phyloP scores from a whole-genome alignment of 306 rosid genomes.

The Betula pendula region DNA sequence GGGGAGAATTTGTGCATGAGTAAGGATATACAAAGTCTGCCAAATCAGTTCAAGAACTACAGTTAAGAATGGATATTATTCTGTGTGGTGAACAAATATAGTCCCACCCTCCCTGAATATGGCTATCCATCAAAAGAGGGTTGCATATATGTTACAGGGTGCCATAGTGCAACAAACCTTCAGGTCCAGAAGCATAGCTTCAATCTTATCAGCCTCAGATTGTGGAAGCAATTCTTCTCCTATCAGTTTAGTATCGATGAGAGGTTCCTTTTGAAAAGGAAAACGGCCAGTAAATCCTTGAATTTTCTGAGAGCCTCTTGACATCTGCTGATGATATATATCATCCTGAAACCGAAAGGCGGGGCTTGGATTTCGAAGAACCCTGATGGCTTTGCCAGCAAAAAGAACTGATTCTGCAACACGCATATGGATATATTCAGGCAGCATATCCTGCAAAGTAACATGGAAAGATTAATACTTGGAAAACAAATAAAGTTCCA shows the following conservation, averaged over 20 bases:
- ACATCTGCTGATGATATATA: slow-evolving; percentile 52
- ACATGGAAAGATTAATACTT: background rate
- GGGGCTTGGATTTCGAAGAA: slow-evolving; percentile 86
- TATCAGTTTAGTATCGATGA: slow-evolving; percentile 48
- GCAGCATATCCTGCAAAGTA: slow-evolving; percentile 85
- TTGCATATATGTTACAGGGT: slow-evolving; percentile 1
- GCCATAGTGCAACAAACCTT: slow-evolving; percentile 53
- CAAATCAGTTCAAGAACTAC: slow-evolving; percentile 11
- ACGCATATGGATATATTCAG: slow-evolving; percentile 83
- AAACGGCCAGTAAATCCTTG: slow-evolving; percentile 62
- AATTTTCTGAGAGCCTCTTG: slow-evolving; percentile 65
- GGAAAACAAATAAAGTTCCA: background rate
- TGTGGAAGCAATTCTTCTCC: slow-evolving; percentile 92
- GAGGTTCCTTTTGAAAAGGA: slow-evolving; percentile 65
- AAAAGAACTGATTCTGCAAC: slow-evolving; percentile 91
- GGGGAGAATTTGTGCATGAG: slow-evolving; percentile 15
- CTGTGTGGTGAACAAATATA: background rate
- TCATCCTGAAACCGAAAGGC: slow-evolving; percentile 65
- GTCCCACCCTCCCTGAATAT: background rate
- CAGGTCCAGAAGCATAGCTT: slow-evolving; percentile 81
- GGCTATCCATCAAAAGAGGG: slow-evolving; percentile 21
- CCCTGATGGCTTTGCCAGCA: slow-evolving; percentile 94
- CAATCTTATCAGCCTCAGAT: slow-evolving; percentile 92
- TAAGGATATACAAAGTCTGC: background rate
- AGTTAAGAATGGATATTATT: background rate